Evolutionary conservation across 2,329 filamentous ascomycete genomes (phyloP).

Genomic region (Talaromyces rugulosus): DNA sequence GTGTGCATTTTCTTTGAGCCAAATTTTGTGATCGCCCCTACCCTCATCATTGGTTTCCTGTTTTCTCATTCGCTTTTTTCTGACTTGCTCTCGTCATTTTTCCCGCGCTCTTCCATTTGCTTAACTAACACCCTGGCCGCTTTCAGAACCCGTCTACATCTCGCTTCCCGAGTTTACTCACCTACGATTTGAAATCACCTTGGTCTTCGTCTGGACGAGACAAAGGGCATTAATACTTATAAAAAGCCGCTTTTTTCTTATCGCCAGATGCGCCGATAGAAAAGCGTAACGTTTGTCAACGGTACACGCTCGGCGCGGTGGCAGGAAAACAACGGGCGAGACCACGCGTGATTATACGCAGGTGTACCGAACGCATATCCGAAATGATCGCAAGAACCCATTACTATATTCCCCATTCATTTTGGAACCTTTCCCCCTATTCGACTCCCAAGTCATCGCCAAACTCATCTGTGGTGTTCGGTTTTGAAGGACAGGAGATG

Average conservation of each 20-base stretch:
- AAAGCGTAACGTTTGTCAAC: neutral
- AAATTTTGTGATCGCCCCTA: neutral
- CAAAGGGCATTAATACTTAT: neutral
- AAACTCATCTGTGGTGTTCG: constrained; percentile 38
- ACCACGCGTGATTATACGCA: neutral
- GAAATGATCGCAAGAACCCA: constrained; percentile 38
- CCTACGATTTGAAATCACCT: neutral
- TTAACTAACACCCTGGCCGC: neutral
- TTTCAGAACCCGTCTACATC: neutral
- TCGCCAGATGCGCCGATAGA: constrained; percentile 9
- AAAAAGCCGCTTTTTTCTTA: neutral
- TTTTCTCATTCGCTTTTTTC: neutral
- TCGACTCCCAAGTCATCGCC: constrained; percentile 44
- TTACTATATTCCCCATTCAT: constrained; percentile 29
- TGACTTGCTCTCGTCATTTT: neutral
- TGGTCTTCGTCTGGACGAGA: neutral
- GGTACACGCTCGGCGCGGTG: constrained; percentile 1
- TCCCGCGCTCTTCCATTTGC: neutral
- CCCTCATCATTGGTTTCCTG: neutral
- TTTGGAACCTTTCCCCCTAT: constrained; percentile 37
- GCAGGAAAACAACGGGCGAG: constrained; percentile 6
- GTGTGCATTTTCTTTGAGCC: neutral
- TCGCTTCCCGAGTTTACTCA: neutral
- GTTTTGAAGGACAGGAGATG: constrained; percentile 38
- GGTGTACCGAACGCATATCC: constrained; percentile 22